Base-by-base conservation (phyloP, 257 asterid species). In the Nicotiana tabacum region DNA sequence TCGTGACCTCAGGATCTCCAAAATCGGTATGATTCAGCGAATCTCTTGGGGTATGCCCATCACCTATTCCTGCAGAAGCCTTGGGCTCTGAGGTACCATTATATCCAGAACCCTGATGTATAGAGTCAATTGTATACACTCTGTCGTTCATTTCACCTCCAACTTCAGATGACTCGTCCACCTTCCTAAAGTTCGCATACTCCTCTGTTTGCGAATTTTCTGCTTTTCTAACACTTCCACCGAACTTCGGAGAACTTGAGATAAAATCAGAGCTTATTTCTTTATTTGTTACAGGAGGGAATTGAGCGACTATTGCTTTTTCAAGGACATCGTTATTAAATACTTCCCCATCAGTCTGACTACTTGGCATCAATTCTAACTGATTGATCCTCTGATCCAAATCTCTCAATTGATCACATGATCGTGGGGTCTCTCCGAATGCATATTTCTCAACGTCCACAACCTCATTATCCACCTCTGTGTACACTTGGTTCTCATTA, bases 91-190 rank as follows among this genome's bases (percentile, higher is more conserved):
- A 33, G 68, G 58, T 58, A 65, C 90, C 87, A 78, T 86, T 87
- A 77, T 77, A 64, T 57, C 89, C 77, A 81, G 93, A 87, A 85
- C 90, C 88, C 68, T 89, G 91, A 88, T 89, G 91, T 87, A 94
- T 87, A 60, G 98, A 94, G 88, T 96, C 99, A 86, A 94, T 88
- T 12, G 97, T 96, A 86, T 91, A 96, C 82, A 96, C 93, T 88
- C 97, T 91, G 83, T 94, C 98, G 30, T 85, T 86, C 88, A 80
- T 82, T 83, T 93, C 95, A 90, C 93, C 99, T 82, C 89, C 97
- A 70, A 58, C 84, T 77, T 93, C 94, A 4, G 93, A 89, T 78
- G 82, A 85, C 89, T 86, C 83, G 83, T 90, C 95, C 82, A 80
- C 87, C 84, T 90, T 90, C 87, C 88, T 89, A 82, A 64, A 77